phyloP scores from a whole-genome alignment of 2,329 filamentous ascomycete genomes.

The Cercospora sp. region DNA sequence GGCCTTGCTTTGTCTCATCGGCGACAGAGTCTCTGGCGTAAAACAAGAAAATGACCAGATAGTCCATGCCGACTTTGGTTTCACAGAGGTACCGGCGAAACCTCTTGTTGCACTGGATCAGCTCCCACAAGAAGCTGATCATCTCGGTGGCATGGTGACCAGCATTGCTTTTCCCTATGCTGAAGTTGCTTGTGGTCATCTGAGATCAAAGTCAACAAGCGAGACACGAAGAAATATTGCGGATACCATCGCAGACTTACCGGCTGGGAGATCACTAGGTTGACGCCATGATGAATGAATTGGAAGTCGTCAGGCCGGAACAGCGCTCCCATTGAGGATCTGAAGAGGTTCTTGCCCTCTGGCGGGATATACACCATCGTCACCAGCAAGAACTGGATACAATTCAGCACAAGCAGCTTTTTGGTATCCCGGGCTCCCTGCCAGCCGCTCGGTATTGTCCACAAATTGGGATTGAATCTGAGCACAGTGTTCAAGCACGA shows the following conservation, averaged over 20 bases:
- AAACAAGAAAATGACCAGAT: constrained; percentile 84
- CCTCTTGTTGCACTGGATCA: constrained; percentile 93
- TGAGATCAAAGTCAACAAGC: constrained; percentile 37
- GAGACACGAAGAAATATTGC: neutral
- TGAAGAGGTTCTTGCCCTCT: constrained; percentile 77
- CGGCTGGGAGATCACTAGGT: constrained; percentile 75
- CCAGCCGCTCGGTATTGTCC: constrained; percentile 85
- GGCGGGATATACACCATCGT: constrained; percentile 37
- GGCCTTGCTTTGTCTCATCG: constrained; percentile 83
- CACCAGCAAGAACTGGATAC: constrained; percentile 84
- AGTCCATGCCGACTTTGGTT: constrained; percentile 89
- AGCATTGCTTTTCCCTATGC: constrained; percentile 78
- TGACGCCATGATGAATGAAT: constrained; percentile 62
- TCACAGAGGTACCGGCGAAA: constrained; percentile 97
- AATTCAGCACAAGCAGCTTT: constrained; percentile 87
- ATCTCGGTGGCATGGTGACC: constrained; percentile 91
- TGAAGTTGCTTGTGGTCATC: constrained; percentile 79
- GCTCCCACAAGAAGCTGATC: constrained; percentile 97
- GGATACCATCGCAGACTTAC: constrained; percentile 38
- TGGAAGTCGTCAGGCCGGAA: constrained; percentile 97
- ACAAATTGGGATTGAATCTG: constrained; percentile 92
- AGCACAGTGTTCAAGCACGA: constrained; percentile 92
- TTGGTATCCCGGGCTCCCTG: constrained; percentile 78
- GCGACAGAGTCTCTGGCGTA: constrained; percentile 88
- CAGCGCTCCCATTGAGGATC: constrained; percentile 85